phyloP scores from a whole-genome alignment of 306 rosid genomes.

The Abrus pulchellus region DNA sequence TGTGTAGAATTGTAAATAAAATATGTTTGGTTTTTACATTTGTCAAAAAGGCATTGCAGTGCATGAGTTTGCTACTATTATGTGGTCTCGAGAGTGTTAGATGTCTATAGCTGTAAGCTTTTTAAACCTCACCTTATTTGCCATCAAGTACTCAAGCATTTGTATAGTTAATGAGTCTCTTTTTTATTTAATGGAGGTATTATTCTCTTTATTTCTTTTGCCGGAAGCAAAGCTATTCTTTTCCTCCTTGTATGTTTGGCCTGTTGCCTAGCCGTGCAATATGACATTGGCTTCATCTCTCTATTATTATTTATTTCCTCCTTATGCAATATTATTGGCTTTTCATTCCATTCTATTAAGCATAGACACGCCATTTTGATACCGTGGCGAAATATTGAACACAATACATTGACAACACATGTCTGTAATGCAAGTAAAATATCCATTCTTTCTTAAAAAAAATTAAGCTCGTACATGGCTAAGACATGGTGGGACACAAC shows the following conservation, averaged over 20 bases:
- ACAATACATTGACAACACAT: background rate
- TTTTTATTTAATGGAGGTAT: background rate
- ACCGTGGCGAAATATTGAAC: background rate
- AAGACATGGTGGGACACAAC: background rate
- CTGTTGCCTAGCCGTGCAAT: background rate
- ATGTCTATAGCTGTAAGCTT: background rate
- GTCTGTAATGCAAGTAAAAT: background rate
- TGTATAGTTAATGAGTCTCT: background rate
- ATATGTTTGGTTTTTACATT: background rate
- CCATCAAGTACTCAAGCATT: background rate
- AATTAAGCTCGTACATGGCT: background rate
- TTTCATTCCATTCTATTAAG: background rate
- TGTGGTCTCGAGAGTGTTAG: background rate
- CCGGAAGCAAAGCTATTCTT: background rate
- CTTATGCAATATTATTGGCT: background rate
- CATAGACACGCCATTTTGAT: background rate
- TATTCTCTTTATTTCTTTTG: background rate
- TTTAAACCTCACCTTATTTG: background rate
- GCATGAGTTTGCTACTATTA: background rate
- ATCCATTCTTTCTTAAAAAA: background rate
- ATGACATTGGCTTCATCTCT: background rate
- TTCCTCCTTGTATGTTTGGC: background rate
- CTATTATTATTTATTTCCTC: background rate
- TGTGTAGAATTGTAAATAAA: constrained; percentile 1
- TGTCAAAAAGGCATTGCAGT: background rate